A percentile compares a stretch with the other conserved stretches of the same genome.
Conservation (phyloP, 1,139 yeast genomes). For the Nakaseomyces bracarensis region DNA sequence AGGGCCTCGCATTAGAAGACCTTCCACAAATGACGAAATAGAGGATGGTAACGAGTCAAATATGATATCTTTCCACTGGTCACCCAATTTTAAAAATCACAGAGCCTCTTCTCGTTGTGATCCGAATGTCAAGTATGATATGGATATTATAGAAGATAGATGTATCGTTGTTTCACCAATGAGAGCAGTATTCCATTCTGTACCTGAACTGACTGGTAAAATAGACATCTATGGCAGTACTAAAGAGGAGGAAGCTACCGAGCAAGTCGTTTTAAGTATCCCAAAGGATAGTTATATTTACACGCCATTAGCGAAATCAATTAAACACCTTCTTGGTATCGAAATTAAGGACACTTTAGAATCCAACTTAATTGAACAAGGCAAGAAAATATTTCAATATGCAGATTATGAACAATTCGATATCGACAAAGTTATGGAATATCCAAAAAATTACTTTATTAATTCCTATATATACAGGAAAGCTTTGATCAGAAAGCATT, state of each 20-base stretch:
- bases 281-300: slow-evolving; percentile 47
- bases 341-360: slow-evolving; percentile 18
- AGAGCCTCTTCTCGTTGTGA: slow-evolving; percentile 46
- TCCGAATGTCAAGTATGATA: slow-evolving; percentile 38
- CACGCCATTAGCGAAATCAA: slow-evolving; percentile 44
- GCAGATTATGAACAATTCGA: slow-evolving; percentile 88
- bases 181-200: slow-evolving; percentile 60
- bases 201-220: slow-evolving; percentile 49
- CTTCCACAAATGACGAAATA: slow-evolving; percentile 34
- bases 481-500: slow-evolving; percentile 84
- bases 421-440: slow-evolving; percentile 43
- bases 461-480: slow-evolving; percentile 83
- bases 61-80: slow-evolving; percentile 61
- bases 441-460: slow-evolving; percentile 46
- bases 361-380: slow-evolving; percentile 9
- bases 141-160: slow-evolving; percentile 42
- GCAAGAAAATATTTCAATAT: slow-evolving; percentile 51
- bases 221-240: slow-evolving; percentile 24
- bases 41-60: slow-evolving; percentile 37
- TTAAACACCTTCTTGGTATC: slow-evolving; percentile 28
- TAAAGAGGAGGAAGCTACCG: not conserved
- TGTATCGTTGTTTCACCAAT: slow-evolving; percentile 70
- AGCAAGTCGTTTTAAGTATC: slow-evolving; percentile 24
- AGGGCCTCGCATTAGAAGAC: slow-evolving; percentile 21
- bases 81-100: slow-evolving; percentile 69